These are phyloP conservation scores for Lactifluus rugatus DNA, from an alignment of 768 basidiomycete genomes.

Conservation along the genomic window DNA sequence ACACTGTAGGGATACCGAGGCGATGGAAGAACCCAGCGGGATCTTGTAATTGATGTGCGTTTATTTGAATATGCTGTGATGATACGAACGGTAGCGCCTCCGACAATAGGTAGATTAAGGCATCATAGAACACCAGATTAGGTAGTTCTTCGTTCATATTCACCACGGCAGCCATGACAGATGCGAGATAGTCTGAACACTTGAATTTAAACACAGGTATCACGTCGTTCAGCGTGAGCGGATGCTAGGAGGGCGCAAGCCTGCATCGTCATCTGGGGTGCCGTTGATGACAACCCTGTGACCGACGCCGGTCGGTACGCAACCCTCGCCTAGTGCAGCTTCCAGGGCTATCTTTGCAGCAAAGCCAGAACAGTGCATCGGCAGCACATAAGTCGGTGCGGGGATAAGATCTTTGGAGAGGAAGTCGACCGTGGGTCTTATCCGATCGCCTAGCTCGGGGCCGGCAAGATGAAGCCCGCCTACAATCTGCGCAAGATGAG, in stretches of 20 bases:
- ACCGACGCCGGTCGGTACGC: constrained; percentile 72
- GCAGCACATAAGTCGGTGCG: constrained; percentile 59
- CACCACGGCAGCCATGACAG: neutral
- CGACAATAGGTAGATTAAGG: neutral
- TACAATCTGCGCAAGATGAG: constrained; percentile 41
- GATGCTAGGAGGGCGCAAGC: constrained; percentile 4
- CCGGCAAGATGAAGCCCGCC: constrained; percentile 81
- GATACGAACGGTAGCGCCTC: neutral
- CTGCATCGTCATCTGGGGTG: constrained; percentile 32
- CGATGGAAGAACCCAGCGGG: neutral
- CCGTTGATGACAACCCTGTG: constrained; percentile 51
- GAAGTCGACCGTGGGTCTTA: constrained; percentile 63
- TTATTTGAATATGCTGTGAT: neutral
- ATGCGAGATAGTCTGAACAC: neutral
- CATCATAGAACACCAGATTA: neutral
- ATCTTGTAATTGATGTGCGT: neutral
- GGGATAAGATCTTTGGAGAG: constrained; percentile 51
- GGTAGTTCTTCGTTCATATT: neutral
- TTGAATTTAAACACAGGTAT: neutral
- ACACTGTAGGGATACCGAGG: neutral
- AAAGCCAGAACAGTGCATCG: constrained; percentile 83
- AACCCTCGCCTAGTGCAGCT: constrained; percentile 58
- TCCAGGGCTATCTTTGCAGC: constrained; percentile 64
- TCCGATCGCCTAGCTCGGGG: constrained; percentile 51
- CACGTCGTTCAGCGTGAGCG: neutral